Evolutionary conservation across 768 basidiomycete species (phyloP), one percentile per base, ranked within the genome.

Genomic region (Hypholoma sublateritium): DNA sequence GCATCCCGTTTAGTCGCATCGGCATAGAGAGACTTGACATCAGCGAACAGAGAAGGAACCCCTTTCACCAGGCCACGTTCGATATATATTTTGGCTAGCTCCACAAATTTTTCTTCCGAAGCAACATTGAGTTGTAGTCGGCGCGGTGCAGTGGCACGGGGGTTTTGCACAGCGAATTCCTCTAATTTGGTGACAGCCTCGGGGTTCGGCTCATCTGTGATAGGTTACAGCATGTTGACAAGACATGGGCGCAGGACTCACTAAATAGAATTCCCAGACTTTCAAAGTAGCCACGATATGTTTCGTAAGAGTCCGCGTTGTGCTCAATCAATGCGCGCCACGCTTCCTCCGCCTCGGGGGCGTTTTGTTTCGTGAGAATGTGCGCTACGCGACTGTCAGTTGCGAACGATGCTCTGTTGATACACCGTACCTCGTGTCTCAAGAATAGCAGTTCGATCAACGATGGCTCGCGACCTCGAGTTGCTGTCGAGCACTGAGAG

Each of bases 21-120:
- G 8, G 64, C 61, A 65, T 97, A 98, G 1, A 98, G 81, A 0
- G 86, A 77, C 69, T 98, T 98, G 69, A 98, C 66, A 71, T 98
- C 95, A 16, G 89, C 85, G 66, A 98, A 99, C 2, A 98, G 76
- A 2, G 94, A 97, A 2, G 97, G 97, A 37, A 98, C 79, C 61
- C 95, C 96, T 67, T 91, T 93, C 41, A 78, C 80, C 12, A 99
- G 76, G 8, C 83, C 89, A 4, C 78, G 76, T 5, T 79, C 65
- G 46, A 98, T 72, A 70, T 98, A 98, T 4, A 80, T 72, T 55
- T 79, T 77, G 5, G 83, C 83, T 11, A 89, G 77, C 28, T 77
- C 70, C 51, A 75, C 80, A 75, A 98, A 98, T 19, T 80, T 74
- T 17, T 88, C 85, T 19, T 84, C 89, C 14, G 79, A 66, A 0